These are phyloP conservation scores for Tetracladium marchalianum DNA, from an alignment of 495 filamentous ascomycete species.

Conservation along the genomic window DNA sequence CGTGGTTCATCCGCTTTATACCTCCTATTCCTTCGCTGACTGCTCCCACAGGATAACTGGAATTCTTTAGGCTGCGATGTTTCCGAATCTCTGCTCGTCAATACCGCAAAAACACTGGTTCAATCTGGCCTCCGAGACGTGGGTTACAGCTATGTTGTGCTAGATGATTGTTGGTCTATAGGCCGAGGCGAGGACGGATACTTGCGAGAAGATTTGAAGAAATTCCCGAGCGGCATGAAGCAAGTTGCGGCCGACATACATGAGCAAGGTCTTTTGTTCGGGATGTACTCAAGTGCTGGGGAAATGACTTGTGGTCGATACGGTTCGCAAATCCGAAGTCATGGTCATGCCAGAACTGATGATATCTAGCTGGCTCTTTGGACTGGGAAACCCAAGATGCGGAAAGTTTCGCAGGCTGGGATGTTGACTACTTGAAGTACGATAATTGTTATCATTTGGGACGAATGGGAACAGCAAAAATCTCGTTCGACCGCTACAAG, in stretches of 20 bases:
- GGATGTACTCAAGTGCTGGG: conserved; percentile 26
- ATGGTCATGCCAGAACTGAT: not conserved
- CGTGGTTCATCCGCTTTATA: not conserved
- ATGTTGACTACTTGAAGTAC: conserved; percentile 37
- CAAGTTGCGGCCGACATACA: conserved; percentile 20
- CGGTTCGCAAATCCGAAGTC: not conserved
- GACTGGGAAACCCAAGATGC: conserved; percentile 37
- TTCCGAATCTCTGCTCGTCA: conserved; percentile 34
- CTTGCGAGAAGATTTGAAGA: conserved; percentile 16
- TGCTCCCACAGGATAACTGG: conserved; percentile 9
- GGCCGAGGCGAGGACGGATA: conserved; percentile 23
- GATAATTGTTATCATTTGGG: conserved; percentile 42
- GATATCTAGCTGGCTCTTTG: conserved; percentile 17
- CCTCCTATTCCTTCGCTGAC: not conserved
- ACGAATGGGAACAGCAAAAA: conserved; percentile 30
- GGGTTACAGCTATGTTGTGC: conserved; percentile 45
- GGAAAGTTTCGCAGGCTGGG: conserved; percentile 32
- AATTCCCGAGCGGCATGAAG: conserved; percentile 23
- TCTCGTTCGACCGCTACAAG: conserved; percentile 29
- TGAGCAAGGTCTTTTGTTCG: conserved; percentile 22
- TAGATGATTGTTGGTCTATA: conserved; percentile 47
- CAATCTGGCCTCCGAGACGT: conserved; percentile 39
- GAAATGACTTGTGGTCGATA: conserved; percentile 25
- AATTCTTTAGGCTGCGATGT: conserved; percentile 29
- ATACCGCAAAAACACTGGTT: conserved; percentile 34